Percentiles rank a stretch among this genome's conserved stretches.
These are phyloP conservation scores for Aegle marmelos DNA, from an alignment of 345 rosid genomes.

Conservation along the genomic window DNA sequence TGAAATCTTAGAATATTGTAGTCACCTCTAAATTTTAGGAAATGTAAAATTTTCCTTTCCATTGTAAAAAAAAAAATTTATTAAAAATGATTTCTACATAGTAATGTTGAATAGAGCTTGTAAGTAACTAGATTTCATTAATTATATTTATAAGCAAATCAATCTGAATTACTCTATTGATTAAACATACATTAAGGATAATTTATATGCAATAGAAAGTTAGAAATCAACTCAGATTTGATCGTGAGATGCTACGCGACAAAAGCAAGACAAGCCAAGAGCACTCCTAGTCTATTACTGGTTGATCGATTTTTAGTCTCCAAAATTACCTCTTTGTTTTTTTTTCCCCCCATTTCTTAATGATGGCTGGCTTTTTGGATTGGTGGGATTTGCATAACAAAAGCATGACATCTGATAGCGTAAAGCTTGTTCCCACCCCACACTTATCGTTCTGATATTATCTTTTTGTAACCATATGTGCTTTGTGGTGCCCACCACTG, in stretches of 20 bases:
- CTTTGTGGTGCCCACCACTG: constrained; percentile 37
- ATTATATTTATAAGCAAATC: no score
- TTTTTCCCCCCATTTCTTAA: not conserved
- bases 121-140: no score
- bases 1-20: no score
- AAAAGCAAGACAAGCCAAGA: not conserved
- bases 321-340: not conserved
- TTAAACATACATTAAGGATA: not conserved
- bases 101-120: no score
- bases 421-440: constrained; percentile 26
- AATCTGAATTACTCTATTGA: not conserved
- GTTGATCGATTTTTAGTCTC: not conserved
- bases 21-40: no score
- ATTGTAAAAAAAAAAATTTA: no score
- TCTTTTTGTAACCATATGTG: constrained; percentile 35
- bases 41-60: no score
- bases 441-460: constrained; percentile 19
- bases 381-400: constrained; percentile 47
- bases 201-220: not conserved
- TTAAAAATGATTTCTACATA: no score
- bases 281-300: not conserved
- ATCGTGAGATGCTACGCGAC: not conserved
- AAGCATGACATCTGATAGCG: constrained; percentile 52
- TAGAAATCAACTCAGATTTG: not conserved
- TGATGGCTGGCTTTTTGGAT: constrained; percentile 4